Base-by-base conservation (phyloP, 257 asterid genomes). In the Misopates orontium region DNA sequence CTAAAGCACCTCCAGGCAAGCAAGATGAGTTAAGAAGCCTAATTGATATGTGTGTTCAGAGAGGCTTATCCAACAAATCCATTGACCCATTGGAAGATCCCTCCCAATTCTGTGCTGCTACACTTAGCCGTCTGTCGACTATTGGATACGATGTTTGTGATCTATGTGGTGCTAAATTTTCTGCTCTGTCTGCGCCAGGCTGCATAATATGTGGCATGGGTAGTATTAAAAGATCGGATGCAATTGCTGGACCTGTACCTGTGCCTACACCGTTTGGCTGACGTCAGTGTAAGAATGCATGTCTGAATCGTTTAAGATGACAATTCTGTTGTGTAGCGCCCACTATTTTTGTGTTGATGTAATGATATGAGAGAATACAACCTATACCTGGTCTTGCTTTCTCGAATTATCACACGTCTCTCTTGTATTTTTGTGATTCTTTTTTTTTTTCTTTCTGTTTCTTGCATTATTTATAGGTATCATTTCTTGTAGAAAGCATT, bases 171-270 rank as follows among this genome's bases (percentile, higher is more conserved):
- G 95, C 97, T 64, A 94, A 94, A 75, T 94, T 94, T 77, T 90
- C 97, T 18, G 99, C 99, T 45, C 72, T 94, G 56, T 86, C 97
- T 1, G 64, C 96, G 1, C 96, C 96, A 36, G 97, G 99, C 52
- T 94, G 99, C 78, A 94, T 94, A 28, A 90, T 94, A 41, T 94
- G 99, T 75, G 99, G 99, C 62, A 94, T 94, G 99, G 99, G 99
- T 56, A 90, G 99, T 83, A 94, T 94, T 69, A 90, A 86, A 78
- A 86, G 99, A 76, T 94, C 99, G 1, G 99, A 94, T 77, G 92
- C 95, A 19, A 87, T 90, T 71, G 88, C 90, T 4, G 95, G 82
- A 54, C 97, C 98, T 6, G 91, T 80, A 53, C 97, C 98, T 5
- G 91, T 89, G 70, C 96, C 98, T 75, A 81, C 98, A 1, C 98